phyloP scores from a whole-genome alignment of 139 green algal genomes.

The Asterochloris erici region DNA sequence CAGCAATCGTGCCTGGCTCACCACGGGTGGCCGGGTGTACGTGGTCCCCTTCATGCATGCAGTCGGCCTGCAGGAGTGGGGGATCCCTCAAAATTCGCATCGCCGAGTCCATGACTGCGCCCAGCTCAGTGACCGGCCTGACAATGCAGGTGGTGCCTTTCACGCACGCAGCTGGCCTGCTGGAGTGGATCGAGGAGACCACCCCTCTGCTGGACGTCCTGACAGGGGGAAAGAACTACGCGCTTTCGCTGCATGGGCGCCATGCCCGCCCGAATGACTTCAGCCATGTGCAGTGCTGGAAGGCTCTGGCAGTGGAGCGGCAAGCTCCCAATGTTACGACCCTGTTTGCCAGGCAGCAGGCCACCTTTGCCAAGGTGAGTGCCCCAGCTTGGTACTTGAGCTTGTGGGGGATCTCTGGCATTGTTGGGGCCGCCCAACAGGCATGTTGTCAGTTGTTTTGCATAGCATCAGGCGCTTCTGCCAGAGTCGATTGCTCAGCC shows the following conservation, averaged over 20 bases:
- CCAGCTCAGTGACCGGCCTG: neutral
- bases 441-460: no score
- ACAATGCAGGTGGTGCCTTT: slow-evolving; percentile 77
- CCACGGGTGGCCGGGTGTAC: neutral
- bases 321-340: neutral
- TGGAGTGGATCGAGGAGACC: slow-evolving; percentile 95
- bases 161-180: slow-evolving; percentile 73
- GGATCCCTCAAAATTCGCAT: neutral
- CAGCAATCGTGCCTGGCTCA: no score
- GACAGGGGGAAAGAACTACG: slow-evolving; percentile 15
- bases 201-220: slow-evolving; percentile 66
- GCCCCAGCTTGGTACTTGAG: no score
- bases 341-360: neutral
- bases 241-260: slow-evolving; percentile 34
- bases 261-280: slow-evolving; percentile 27
- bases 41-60: neutral
- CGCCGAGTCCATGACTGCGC: neutral
- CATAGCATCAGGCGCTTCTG: no score
- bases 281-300: slow-evolving; percentile 34
- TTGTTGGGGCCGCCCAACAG: no score
- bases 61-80: neutral
- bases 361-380: no score
- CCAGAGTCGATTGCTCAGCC: no score
- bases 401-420: no score
- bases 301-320: neutral